Evolutionary conservation across 345 rosid genomes (phyloP), one percentile per base, ranked within the genome.

Genomic region (Gossypium turneri): DNA sequence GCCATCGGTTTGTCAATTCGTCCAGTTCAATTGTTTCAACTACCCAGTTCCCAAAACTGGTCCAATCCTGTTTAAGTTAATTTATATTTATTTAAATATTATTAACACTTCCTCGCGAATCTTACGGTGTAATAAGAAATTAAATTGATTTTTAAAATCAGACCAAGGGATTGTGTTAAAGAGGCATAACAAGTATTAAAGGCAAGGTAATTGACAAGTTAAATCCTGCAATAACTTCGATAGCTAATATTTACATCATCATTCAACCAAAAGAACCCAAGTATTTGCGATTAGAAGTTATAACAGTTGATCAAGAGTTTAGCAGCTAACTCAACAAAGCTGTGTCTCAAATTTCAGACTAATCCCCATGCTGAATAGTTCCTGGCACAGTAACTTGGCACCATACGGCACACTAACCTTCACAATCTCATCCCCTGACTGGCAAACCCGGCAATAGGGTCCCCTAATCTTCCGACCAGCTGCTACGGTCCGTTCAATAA

Each of bases 311-410:
- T 8, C 11, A n/a, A 70, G 41, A 5, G 73, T 70, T 51, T 51
- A 7, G 27, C 60, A 4, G 47, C 75, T 41, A 44, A 58, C 73
- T 82, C 84, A 94, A 76, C 92, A 90, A 13, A 82, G 70, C 13
- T 53, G 65, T 24, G 93, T 88, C 15, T 86, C 92, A 20, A 88
- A 92, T 83, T 90, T 89, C 75, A 92, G 79, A 65, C 76, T 74
- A 19, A 90, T 92, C 6, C 93, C 94, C 97, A 94, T 92, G 70
- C 93, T 89, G 84, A 90, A 94, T 16, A 88, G 93, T 86, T 92
- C 97, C 78, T 94, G 93, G 72, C 83, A 81, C 72, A 94, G 77
- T 24, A 90, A 71, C 78, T 90, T 94, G 12, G 97, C 98, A 12
- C 97, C 98, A 22, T 90, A 89, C 0, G 98, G 98, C 27, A 89